Base-by-base conservation (phyloP, 2,329 filamentous ascomycete species). In the Cordyceps cicadae region DNA sequence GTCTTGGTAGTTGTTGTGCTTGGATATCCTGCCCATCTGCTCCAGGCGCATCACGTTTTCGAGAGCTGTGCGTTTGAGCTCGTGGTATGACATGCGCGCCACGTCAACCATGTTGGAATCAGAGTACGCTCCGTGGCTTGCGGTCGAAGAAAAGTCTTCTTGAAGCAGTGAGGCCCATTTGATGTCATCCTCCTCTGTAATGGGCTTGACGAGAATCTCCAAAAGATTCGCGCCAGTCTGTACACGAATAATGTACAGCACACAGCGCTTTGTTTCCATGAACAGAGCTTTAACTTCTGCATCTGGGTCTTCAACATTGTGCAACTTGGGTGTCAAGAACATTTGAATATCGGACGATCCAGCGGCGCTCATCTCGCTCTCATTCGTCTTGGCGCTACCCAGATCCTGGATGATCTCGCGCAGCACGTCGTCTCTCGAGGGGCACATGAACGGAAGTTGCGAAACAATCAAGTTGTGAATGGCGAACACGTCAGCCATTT, bases 241-340 rank as follows among this genome's bases (percentile, higher is more conserved):
- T 41, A 99, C 89, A 62, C 94, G 89, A 70, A 99, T 97, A 72
- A 99, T 97, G 75, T 97, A 99, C 64, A 99, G 79, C 46, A 97
- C 89, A 70, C 94, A 96, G 68, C 94, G 87, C 77, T 99, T 99
- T 3, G 94, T 97, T 76, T 97, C 94, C 86, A 97, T 97, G 72
- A 97, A 97, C 3, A 99, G 81, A 1, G 92, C 82, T 75, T 97
- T 97, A 64, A 94, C 81, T 63, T 94, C 89, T 4, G 92, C 91
- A 70, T 97, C 93, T 4, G 94, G 93, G 70, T 99, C 94, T 68
- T 96, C 90, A 63, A 92, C 79, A 68, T 96, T 89, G 70, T 95
- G 91, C 58, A 96, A 84, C 73, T 94, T 95, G 43, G 92, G 90
- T 50, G 89, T 94, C 49, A 97, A 78, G 62, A 91, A 96, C 79